Evolutionary conservation across 257 asterid genomes (phyloP).

Genomic region (Thymus quinquecostatus): DNA sequence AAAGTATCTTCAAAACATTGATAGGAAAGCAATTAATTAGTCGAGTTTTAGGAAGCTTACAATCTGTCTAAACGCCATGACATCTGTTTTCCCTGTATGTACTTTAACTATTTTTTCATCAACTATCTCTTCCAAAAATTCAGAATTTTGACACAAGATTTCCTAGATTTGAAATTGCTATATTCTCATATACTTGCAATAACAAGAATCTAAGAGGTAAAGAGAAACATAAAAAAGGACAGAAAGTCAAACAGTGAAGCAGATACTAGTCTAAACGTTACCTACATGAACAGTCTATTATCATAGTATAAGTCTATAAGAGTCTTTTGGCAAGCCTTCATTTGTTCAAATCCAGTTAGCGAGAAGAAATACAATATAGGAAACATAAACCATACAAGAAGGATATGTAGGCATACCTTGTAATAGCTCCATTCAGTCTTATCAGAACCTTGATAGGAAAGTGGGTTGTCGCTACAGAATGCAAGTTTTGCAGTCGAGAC

Average conservation of each 20-base stretch:
- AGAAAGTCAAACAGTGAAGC: constrained; percentile 9
- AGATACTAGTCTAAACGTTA: constrained; percentile 5
- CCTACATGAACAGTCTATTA: not conserved
- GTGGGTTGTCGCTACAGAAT: constrained; percentile 92
- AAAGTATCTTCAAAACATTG: constrained; percentile 7
- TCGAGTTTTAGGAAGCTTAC: not conserved
- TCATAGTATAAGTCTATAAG: constrained; percentile 23
- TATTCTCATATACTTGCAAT: not conserved
- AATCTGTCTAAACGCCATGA: not conserved
- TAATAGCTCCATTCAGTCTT: constrained; percentile 94
- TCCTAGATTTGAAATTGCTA: no score
- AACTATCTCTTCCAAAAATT: constrained; percentile 2
- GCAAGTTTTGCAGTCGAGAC: constrained; percentile 88
- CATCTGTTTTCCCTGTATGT: not conserved
- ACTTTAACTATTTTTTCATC: not conserved
- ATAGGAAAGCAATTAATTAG: not conserved
- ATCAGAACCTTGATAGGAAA: constrained; percentile 72
- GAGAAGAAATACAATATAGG: constrained; percentile 17
- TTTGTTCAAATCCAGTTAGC: not conserved
- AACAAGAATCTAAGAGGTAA: not conserved
- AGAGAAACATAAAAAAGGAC: not conserved
- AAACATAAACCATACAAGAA: constrained; percentile 2
- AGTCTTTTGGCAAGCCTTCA: constrained; percentile 2
- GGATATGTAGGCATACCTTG: constrained; percentile 59
- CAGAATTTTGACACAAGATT: not conserved